Evolutionary conservation across 148 eudicot genomes (phyloP).

Genomic region (Dysphania ambrosioides): DNA sequence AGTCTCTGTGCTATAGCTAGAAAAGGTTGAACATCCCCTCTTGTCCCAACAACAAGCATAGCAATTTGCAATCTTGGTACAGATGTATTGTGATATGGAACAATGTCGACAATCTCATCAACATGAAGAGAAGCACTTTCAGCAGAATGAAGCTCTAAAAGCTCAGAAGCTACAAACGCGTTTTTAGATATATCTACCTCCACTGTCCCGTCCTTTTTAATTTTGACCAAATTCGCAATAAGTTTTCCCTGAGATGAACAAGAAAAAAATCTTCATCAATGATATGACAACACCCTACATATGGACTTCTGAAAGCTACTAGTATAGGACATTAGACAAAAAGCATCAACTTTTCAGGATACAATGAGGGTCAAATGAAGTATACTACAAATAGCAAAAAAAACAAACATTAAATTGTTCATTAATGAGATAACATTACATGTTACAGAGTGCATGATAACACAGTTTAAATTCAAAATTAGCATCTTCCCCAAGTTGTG

Average conservation of each 20-base stretch:
- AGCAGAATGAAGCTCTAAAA: conserved; percentile 61
- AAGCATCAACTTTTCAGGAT: background rate
- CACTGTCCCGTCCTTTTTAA: conserved; percentile 86
- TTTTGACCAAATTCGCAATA: conserved; percentile 66
- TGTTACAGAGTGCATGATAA: too few relatives aligned
- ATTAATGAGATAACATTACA: too few relatives aligned
- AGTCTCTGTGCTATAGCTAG: conserved; percentile 84
- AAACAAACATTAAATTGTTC: background rate
- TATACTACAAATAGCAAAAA: background rate
- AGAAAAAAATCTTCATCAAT: conserved; percentile 11
- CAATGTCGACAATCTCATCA: conserved; percentile 36
- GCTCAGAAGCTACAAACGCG: conserved; percentile 68
- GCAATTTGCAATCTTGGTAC: conserved; percentile 77
- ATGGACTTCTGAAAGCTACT: background rate
- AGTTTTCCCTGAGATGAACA: conserved; percentile 61
- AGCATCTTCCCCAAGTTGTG: too few relatives aligned
- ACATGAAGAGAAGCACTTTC: conserved; percentile 37
- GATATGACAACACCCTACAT: background rate
- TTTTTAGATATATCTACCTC: conserved; percentile 66
- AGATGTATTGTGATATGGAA: conserved; percentile 39
- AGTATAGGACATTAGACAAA: background rate
- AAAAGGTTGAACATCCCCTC: conserved; percentile 98
- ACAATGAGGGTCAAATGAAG: background rate
- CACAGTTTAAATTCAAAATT: too few relatives aligned
- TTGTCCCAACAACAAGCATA: conserved; percentile 90